These are phyloP conservation scores for Caloboletus inedulis DNA, from an alignment of 1,284 basidiomycete genomes.

Conservation along the genomic window DNA sequence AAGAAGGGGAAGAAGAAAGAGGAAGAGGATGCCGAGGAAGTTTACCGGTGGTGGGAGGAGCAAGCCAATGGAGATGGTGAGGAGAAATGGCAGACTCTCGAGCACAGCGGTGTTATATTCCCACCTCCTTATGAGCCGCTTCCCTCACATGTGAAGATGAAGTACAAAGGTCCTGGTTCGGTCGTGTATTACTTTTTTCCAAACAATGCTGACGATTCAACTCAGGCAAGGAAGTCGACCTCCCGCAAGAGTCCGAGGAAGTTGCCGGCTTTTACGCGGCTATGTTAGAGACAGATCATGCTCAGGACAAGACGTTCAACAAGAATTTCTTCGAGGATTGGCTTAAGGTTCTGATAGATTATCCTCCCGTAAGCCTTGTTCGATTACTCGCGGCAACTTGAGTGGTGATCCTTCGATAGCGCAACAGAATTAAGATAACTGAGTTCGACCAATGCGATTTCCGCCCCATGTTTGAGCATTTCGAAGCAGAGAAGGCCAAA, in stretches of 20 bases:
- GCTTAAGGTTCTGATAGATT: slow-evolving; percentile 69
- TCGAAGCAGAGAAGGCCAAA: slow-evolving; percentile 88
- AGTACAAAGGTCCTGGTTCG: slow-evolving; percentile 76
- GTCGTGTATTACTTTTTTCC: slow-evolving; percentile 6
- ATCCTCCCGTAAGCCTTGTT: slow-evolving; percentile 76
- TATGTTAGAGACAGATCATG: slow-evolving; percentile 92
- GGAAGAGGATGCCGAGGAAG: slow-evolving; percentile 64
- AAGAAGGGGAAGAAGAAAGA: slow-evolving; percentile 53
- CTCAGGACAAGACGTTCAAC: slow-evolving; percentile 85
- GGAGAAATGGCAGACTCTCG: slow-evolving; percentile 89
- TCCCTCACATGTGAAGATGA: slow-evolving; percentile 88
- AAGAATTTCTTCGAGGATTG: slow-evolving; percentile 97
- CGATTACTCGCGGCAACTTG: slow-evolving; percentile 1
- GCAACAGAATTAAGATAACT: slow-evolving; percentile 73
- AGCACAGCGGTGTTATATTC: slow-evolving; percentile 95
- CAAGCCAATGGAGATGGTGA: slow-evolving; percentile 70
- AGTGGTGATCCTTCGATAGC: slow-evolving; percentile 38
- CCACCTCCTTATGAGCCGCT: slow-evolving; percentile 91
- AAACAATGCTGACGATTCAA: slow-evolving; percentile 17
- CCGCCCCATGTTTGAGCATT: slow-evolving; percentile 90
- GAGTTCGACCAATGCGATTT: slow-evolving; percentile 89
- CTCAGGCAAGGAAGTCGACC: slow-evolving; percentile 72
- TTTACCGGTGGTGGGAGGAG: slow-evolving; percentile 83
- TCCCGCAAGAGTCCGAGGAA: slow-evolving; percentile 89
- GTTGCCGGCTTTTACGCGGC: slow-evolving; percentile 97